These are phyloP conservation scores for Fusarium caatingaense DNA, from an alignment of 2,329 filamentous ascomycete species.

Conservation along the genomic window DNA sequence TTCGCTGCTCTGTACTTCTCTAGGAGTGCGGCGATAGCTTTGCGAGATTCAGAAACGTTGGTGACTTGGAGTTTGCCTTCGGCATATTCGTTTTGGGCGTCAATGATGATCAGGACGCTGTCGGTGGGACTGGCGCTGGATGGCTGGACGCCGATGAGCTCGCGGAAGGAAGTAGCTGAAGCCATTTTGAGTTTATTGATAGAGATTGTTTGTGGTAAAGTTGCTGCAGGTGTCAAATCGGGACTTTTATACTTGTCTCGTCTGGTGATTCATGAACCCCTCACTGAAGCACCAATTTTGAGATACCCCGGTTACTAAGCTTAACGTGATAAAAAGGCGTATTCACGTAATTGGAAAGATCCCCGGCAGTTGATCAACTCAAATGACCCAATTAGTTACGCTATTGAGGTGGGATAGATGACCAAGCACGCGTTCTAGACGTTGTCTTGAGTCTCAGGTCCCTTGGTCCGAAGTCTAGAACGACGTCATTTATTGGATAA, in stretches of 20 bases:
- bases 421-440: not conserved
- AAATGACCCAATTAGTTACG: not conserved
- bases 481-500: not conserved
- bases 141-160: conserved; percentile 60
- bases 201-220: not conserved
- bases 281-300: not conserved
- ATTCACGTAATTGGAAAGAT: conserved; percentile 4
- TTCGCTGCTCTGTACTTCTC: conserved; percentile 67
- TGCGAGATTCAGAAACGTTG: conserved; percentile 64
- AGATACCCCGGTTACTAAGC: conserved; percentile 14
- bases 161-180: conserved; percentile 17
- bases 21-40: conserved; percentile 67
- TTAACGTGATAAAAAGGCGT: not conserved
- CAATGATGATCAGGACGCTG: conserved; percentile 73
- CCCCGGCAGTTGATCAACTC: not conserved
- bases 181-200: not conserved
- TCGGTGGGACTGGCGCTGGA: conserved; percentile 68
- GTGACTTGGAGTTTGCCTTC: conserved; percentile 66
- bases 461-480: conserved; percentile 7
- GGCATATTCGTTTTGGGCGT: conserved; percentile 77
- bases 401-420: not conserved
- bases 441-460: not conserved
- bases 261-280: conserved; percentile 1
- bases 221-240: too few relatives aligned
- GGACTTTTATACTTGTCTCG: not conserved